Evolutionary conservation across 176 grass and related monocot species (phyloP).

Genomic region (Urochloa ruziziensis): DNA sequence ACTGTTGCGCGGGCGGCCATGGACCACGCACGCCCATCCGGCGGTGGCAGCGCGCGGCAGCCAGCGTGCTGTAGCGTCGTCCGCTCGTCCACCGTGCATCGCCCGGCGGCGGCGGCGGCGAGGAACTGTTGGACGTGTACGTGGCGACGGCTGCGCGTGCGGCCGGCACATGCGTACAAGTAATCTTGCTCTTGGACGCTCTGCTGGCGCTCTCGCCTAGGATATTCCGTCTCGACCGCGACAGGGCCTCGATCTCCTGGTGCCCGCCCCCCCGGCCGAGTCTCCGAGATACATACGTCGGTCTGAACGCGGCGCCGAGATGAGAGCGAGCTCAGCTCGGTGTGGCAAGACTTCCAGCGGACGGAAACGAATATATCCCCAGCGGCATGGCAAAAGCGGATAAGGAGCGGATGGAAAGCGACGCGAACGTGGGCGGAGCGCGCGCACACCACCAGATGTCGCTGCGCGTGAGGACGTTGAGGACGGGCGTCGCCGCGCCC

Average conservation of each 20-base stretch:
- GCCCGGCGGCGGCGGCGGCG: neutral
- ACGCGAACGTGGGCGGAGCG: neutral
- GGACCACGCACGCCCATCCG: neutral
- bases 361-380: slow-evolving; percentile 18
- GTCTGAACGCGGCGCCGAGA: neutral
- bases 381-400: neutral
- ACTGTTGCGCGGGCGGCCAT: no score
- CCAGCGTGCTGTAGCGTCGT: neutral
- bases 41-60: neutral
- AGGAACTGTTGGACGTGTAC: neutral
- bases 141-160: neutral
- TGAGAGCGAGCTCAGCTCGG: no score
- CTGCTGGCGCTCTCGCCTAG: neutral
- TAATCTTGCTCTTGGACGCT: neutral
- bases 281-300: neutral
- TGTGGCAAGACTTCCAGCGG: neutral
- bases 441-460: neutral
- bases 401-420: neutral
- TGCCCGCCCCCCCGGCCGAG: no score
- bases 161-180: slow-evolving; percentile 24
- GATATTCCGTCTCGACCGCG: neutral
- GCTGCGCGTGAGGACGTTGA: neutral
- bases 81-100: no score
- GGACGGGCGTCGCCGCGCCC: no score
- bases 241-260: neutral